Evolutionary conservation across 805 yeast genomes (phyloP).

Genomic region (Vanderwaltozyma polyspora): DNA sequence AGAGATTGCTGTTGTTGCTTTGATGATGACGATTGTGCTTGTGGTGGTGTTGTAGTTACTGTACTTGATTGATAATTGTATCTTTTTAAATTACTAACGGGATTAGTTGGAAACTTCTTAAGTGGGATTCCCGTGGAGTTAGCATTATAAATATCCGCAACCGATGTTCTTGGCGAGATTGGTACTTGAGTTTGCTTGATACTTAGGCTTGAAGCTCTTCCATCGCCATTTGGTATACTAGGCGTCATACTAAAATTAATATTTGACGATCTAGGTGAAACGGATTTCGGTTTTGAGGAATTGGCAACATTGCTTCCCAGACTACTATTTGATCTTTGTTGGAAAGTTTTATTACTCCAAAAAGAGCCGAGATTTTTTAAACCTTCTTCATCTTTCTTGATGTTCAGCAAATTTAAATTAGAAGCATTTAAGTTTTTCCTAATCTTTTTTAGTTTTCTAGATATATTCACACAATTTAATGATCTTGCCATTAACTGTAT

Average conservation of each 20-base stretch:
- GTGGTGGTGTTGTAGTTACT: too few relatives aligned
- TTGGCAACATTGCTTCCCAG: neutral
- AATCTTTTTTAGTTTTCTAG: slow-evolving; percentile 14
- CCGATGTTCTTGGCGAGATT: slow-evolving; percentile 14
- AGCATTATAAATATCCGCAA: slow-evolving; percentile 1
- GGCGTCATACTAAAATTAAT: slow-evolving; percentile 3
- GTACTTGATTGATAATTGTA: too few relatives aligned
- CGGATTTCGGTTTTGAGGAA: neutral
- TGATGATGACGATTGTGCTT: too few relatives aligned
- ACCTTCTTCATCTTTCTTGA: too few relatives aligned
- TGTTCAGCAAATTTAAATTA: too few relatives aligned
- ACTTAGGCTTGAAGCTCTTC: neutral
- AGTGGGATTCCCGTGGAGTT: neutral
- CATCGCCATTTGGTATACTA: neutral
- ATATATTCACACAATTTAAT: slow-evolving; percentile 24
- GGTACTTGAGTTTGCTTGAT: neutral
- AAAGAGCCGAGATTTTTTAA: too few relatives aligned
- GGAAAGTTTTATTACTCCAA: neutral
- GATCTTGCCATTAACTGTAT: slow-evolving; percentile 41
- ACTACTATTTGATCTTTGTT: neutral
- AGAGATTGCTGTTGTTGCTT: too few relatives aligned
- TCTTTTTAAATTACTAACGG: too few relatives aligned
- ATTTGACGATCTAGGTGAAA: slow-evolving; percentile 2
- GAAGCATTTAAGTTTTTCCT: slow-evolving; percentile 7
- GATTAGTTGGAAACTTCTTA: neutral